Percentiles rank a stretch among this genome's conserved stretches.
phyloP scores from a whole-genome alignment of 208 protist species.

The Acanthamoeba royreba region DNA sequence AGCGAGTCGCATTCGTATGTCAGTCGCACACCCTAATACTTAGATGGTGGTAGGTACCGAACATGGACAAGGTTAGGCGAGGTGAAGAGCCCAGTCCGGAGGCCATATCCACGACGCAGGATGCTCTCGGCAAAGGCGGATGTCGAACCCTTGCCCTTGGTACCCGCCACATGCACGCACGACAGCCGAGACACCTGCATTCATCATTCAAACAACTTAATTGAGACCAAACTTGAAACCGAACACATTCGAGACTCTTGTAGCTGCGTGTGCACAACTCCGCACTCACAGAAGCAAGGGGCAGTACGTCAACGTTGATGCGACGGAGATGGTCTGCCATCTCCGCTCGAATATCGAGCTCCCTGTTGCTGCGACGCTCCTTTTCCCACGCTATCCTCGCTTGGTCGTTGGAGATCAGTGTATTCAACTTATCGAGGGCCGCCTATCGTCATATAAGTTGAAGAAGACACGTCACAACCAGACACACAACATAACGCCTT shows the following conservation, averaged over 20 bases:
- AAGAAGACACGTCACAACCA: too few species aligned
- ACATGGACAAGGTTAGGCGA: conserved; percentile 55
- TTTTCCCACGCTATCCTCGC: neutral
- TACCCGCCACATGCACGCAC: conserved; percentile 65
- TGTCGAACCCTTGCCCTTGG: conserved; percentile 70
- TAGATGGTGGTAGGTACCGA: neutral
- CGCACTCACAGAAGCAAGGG: too few species aligned
- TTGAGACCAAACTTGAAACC: too few species aligned
- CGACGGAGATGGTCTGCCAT: neutral
- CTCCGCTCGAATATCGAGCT: neutral
- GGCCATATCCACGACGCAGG: conserved; percentile 47
- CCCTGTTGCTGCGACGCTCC: neutral
- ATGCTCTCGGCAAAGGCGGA: conserved; percentile 63
- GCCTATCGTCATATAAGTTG: neutral
- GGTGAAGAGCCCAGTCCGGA: conserved; percentile 63
- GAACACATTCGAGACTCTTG: too few species aligned
- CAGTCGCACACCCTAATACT: neutral
- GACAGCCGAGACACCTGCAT: neutral
- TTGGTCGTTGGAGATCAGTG: neutral
- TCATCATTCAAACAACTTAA: neutral
- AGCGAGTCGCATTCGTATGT: neutral
- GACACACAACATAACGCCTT: too few species aligned
- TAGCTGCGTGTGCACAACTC: too few species aligned
- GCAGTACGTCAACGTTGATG: neutral
- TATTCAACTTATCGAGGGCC: neutral